Evolutionary conservation across 192 early-diverging fungal genomes (phyloP).

Genomic region (Haplosporangium gracile): DNA sequence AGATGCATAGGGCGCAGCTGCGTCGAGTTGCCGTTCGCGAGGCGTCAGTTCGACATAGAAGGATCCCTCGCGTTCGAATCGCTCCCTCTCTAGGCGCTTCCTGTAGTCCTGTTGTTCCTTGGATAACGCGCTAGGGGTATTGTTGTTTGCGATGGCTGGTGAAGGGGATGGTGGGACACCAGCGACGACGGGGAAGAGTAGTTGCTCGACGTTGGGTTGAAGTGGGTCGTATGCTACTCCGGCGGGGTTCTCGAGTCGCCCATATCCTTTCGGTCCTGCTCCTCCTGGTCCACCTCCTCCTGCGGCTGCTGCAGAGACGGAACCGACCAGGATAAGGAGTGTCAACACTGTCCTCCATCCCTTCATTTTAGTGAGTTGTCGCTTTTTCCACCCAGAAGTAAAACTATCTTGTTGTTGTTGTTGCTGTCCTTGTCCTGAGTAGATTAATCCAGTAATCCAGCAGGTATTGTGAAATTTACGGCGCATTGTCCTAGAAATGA

Average conservation of each 20-base stretch:
- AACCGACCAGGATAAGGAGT: not conserved
- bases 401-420: not conserved
- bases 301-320: not conserved
- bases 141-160: not conserved
- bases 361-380: not conserved
- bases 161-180: constrained; percentile 25
- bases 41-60: constrained; percentile 41
- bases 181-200: constrained; percentile 24
- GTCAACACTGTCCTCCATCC: not conserved
- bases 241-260: not conserved
- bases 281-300: not conserved
- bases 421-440: not conserved
- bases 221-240: constrained; percentile 23
- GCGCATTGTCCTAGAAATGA: not conserved
- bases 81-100: constrained; percentile 14
- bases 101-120: constrained; percentile 26
- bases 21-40: not conserved
- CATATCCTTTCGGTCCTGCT: not conserved
- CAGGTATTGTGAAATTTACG: not conserved
- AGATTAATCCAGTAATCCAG: not conserved
- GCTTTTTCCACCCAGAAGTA: too few species aligned
- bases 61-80: constrained; percentile 10
- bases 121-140: not conserved
- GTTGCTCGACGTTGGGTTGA: constrained; percentile 10
- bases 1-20: not conserved